Evolutionary conservation across 768 basidiomycete species (phyloP).

Genomic region (Tricholoma furcatifolium): DNA sequence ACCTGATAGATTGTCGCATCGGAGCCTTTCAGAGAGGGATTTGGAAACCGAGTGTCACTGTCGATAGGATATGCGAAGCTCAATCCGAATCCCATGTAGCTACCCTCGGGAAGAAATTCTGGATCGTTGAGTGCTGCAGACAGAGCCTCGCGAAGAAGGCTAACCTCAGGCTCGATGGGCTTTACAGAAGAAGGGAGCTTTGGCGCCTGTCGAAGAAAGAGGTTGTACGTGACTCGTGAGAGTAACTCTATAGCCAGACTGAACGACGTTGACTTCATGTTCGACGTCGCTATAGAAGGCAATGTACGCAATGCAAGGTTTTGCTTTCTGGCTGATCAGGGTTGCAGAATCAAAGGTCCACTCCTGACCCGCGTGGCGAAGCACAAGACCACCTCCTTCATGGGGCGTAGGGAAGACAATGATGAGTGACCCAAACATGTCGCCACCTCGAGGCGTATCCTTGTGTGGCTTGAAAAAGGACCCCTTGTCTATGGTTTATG

Average conservation of each 20-base stretch:
- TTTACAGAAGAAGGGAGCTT: background rate
- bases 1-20: slow-evolving; percentile 25
- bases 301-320: slow-evolving; percentile 31
- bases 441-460: slow-evolving; percentile 42
- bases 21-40: slow-evolving; percentile 24
- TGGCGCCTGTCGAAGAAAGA: slow-evolving; percentile 22
- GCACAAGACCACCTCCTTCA: slow-evolving; percentile 41
- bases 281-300: slow-evolving; percentile 40
- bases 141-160: slow-evolving; percentile 9
- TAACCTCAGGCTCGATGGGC: slow-evolving; percentile 11
- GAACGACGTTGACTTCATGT: slow-evolving; percentile 36
- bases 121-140: slow-evolving; percentile 29
- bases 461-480: slow-evolving; percentile 51
- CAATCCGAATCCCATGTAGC: slow-evolving; percentile 39
- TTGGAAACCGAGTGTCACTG: background rate
- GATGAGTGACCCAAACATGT: slow-evolving; percentile 54
- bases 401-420: slow-evolving; percentile 47
- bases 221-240: slow-evolving; percentile 45
- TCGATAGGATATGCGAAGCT: slow-evolving; percentile 33
- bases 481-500: slow-evolving; percentile 29
- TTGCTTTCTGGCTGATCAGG: slow-evolving; percentile 3
- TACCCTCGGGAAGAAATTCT: slow-evolving; percentile 36
- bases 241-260: slow-evolving; percentile 37
- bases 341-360: slow-evolving; percentile 32
- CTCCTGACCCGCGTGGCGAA: slow-evolving; percentile 32